Base-by-base conservation (phyloP, 495 filamentous ascomycete species). In the Stereocaulon alpinum region DNA sequence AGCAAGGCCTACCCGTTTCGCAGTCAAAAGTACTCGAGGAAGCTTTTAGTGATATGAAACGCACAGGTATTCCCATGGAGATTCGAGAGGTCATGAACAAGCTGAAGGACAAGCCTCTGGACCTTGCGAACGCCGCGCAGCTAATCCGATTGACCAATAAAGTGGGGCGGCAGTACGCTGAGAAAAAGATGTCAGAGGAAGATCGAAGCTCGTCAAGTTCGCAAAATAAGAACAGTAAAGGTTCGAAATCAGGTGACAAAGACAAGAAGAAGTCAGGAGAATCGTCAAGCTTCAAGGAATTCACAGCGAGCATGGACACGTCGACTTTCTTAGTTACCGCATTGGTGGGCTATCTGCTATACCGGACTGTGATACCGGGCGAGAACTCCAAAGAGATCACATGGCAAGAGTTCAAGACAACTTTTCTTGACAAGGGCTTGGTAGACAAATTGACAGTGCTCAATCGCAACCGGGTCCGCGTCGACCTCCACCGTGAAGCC, bases 381-480 rank as follows among this genome's bases (percentile, higher is more conserved):
- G 89, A 95, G 58, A 75, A 75, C 56, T 74, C 78, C 45, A 80
- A 80, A 50, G 91, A 96, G 65, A 96, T 98, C 60, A 96, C 93
- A 44, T 98, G 90, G 88, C 92, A 98, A 75, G 94, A 97, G 71
- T 88, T 97, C 70, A 77, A 85, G 47, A 87, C 82, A 62, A 91
- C 89, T 42, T 97, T 94, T 76, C 78, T 98, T 48, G 91, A 96
- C 69, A 95, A 92, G 74, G 93, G 93, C 43, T 79, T 98, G 49
- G 94, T 98, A 27, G 87, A 96, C 73, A 95, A 88, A 76, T 77
- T 98, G 70, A 86, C 86, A 1, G 84, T 94, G 45, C 74, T 93
- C 61, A 86, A 88, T 58, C 74, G 78, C 55, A 82, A 81, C 61
- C 76, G 79, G 29, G 93, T 96, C 47, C 81, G 84, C 44, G 90